A percentile compares a stretch with the other conserved stretches of the same genome.
These are phyloP conservation scores for Zarea fungicola DNA, from an alignment of 2,329 filamentous ascomycete genomes.

Conservation along the genomic window DNA sequence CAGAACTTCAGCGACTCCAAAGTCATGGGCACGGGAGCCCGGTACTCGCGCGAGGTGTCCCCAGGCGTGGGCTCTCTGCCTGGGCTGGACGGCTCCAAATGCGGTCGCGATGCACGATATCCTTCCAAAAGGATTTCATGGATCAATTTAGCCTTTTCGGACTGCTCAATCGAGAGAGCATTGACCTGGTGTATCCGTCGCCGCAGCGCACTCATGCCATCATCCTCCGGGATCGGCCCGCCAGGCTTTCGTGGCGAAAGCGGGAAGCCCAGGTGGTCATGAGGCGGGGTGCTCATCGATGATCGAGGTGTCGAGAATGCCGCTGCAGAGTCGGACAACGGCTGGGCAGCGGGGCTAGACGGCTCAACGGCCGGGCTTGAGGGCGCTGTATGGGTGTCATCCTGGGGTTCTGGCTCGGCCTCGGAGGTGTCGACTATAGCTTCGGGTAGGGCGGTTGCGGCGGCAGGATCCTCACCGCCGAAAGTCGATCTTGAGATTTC, in stretches of 20 bases:
- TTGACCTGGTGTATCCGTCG: constrained; percentile 66
- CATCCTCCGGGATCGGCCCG: constrained; percentile 62
- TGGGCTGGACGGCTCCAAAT: constrained; percentile 25
- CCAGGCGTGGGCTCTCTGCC: constrained; percentile 25
- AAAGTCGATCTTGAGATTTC: constrained; percentile 39
- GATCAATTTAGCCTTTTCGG: constrained; percentile 67
- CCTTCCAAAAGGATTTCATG: constrained; percentile 66
- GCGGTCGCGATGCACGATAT: constrained; percentile 42
- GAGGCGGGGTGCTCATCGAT: constrained; percentile 20
- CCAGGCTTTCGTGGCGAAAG: constrained; percentile 25
- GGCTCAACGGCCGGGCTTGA: constrained; percentile 1
- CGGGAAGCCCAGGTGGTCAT: constrained; percentile 30
- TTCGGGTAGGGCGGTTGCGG: constrained; percentile 17
- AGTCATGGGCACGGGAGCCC: constrained; percentile 33
- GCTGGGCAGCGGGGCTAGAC: background rate
- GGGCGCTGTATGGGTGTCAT: background rate
- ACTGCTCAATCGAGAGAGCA: constrained; percentile 48
- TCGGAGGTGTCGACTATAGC: constrained; percentile 24
- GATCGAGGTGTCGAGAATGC: constrained; percentile 3
- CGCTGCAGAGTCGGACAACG: background rate
- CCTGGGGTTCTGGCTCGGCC: constrained; percentile 5
- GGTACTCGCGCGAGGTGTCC: constrained; percentile 14
- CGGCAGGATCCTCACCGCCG: constrained; percentile 29
- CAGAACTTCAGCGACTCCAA: constrained; percentile 55
- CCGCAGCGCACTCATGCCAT: constrained; percentile 68